Conservation (phyloP, 208 protist species). For the Wallacemonas rigidus region DNA sequence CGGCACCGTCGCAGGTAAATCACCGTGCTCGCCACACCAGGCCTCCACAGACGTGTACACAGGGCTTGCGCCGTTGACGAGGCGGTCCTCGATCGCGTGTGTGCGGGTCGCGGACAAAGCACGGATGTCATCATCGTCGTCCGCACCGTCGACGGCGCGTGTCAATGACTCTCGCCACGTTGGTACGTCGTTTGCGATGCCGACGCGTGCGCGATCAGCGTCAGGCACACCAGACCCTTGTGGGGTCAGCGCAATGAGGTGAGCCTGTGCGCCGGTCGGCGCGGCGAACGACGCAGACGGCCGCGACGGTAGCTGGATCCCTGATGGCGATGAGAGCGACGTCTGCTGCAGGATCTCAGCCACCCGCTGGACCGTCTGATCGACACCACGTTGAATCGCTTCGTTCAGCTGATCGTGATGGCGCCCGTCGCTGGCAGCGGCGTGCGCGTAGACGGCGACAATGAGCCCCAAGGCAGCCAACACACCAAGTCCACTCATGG, state of each 20-base stretch:
- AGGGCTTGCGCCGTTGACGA: too few relatives aligned
- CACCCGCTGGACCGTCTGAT: slow-evolving; percentile 3
- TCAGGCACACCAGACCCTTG: too few relatives aligned
- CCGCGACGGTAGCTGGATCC: neutral
- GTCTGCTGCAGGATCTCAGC: slow-evolving; percentile 10
- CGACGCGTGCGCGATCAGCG: neutral
- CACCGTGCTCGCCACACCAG: neutral
- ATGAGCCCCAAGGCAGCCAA: slow-evolving; percentile 22
- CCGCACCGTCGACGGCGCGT: too few relatives aligned
- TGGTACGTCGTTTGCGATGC: neutral
- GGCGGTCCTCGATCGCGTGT: too few relatives aligned
- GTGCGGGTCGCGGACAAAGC: too few relatives aligned
- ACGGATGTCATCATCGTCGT: too few relatives aligned
- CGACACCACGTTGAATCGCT: slow-evolving; percentile 38
- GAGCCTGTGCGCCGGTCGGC: neutral
- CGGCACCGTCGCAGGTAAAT: neutral
- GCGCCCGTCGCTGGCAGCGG: slow-evolving; percentile 25
- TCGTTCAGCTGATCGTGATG: slow-evolving; percentile 40
- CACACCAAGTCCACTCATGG: slow-evolving; percentile 32
- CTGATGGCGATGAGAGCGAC: neutral
- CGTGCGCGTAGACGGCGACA: slow-evolving; percentile 22
- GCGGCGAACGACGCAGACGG: neutral
- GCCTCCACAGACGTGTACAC: too few relatives aligned
- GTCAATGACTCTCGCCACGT: neutral
- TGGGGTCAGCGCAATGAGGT: neutral